A percentile compares a stretch with the other conserved stretches of the same genome.
phyloP scores from a whole-genome alignment of 176 grass and related monocot species.

The Eleusine indica region DNA sequence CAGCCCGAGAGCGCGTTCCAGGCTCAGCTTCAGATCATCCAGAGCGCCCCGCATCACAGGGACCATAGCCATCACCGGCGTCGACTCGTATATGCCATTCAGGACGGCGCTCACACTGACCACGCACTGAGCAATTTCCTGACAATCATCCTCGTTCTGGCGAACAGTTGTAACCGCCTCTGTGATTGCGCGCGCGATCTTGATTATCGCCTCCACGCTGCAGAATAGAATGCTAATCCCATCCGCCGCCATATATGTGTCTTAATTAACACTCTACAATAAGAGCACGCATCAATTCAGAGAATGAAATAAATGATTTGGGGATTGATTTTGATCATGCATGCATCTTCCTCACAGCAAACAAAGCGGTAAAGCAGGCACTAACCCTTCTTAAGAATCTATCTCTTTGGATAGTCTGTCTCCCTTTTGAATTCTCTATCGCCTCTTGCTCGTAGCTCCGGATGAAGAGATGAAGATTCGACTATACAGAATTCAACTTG shows the following conservation, averaged over 20 bases:
- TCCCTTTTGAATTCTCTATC: too few species aligned
- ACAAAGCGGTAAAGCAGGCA: too few species aligned
- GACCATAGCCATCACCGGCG: background rate
- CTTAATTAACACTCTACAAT: too few species aligned
- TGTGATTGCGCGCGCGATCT: background rate
- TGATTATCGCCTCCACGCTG: background rate
- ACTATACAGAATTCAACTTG: too few species aligned
- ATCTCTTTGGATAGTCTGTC: too few species aligned
- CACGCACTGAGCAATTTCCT: background rate
- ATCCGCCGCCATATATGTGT: background rate
- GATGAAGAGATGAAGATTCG: too few species aligned
- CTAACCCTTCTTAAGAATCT: too few species aligned
- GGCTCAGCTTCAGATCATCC: background rate
- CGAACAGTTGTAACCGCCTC: background rate
- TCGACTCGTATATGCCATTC: background rate
- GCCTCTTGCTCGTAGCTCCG: too few species aligned
- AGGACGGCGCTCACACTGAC: background rate
- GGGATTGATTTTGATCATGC: too few species aligned
- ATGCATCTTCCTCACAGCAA: too few species aligned
- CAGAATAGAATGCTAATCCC: background rate
- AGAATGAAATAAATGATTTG: too few species aligned
- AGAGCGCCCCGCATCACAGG: background rate
- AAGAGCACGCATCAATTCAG: too few species aligned
- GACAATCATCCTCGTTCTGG: slow-evolving; percentile 2
- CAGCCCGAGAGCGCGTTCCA: background rate